Percentiles rank a stretch among this genome's conserved stretches.
Evolutionary conservation across 495 filamentous ascomycete species (phyloP).

Genomic region (Cercophora sp.): DNA sequence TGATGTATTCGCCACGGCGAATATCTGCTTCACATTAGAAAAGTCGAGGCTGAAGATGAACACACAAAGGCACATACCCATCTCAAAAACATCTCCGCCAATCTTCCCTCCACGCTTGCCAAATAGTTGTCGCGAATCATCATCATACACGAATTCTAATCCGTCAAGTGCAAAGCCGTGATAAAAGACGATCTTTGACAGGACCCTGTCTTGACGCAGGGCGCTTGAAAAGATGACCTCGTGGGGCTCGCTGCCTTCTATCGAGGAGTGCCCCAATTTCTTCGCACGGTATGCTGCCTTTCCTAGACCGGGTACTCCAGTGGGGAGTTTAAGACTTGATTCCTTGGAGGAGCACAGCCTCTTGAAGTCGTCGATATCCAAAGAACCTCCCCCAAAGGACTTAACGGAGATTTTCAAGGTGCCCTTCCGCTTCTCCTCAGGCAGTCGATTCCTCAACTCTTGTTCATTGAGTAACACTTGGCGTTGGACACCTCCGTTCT

Average conservation of each 20-base stretch:
- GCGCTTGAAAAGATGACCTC: slow-evolving; percentile 73
- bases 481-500: slow-evolving; percentile 58
- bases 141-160: slow-evolving; percentile 90
- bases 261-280: slow-evolving; percentile 68
- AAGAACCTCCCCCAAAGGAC: slow-evolving; percentile 67
- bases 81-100: slow-evolving; percentile 70
- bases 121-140: slow-evolving; percentile 81
- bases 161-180: slow-evolving; percentile 78
- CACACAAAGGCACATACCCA: slow-evolving; percentile 56
- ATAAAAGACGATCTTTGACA: slow-evolving; percentile 72
- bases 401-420: slow-evolving; percentile 67
- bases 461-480: slow-evolving; percentile 70
- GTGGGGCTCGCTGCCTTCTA: slow-evolving; percentile 66
- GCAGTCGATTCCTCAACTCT: slow-evolving; percentile 67
- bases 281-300: slow-evolving; percentile 72
- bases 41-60: background rate
- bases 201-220: slow-evolving; percentile 64
- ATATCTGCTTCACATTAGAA: slow-evolving; percentile 53
- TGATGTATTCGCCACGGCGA: slow-evolving; percentile 76
- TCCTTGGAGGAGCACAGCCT: slow-evolving; percentile 60
- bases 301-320: slow-evolving; percentile 45
- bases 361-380: slow-evolving; percentile 69
- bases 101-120: slow-evolving; percentile 74
- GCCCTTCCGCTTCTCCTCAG: slow-evolving; percentile 65
- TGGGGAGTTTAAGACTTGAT: slow-evolving; percentile 62